Percentiles rank a stretch among this genome's conserved stretches.
These are phyloP conservation scores for Clavaria fumosa DNA, from an alignment of 768 basidiomycete species.

Conservation along the genomic window DNA sequence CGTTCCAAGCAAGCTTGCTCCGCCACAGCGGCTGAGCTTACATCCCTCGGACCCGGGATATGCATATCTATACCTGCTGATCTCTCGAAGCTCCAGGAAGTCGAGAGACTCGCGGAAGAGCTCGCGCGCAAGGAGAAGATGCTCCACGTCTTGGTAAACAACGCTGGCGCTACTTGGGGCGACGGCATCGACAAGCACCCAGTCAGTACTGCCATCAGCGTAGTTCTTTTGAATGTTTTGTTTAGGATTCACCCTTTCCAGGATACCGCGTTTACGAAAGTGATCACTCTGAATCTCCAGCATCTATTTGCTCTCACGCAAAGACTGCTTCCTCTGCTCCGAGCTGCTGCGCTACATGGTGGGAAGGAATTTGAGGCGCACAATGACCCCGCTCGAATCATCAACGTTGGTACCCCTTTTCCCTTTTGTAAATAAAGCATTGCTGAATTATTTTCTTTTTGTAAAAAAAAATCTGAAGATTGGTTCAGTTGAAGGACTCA, in stretches of 20 bases:
- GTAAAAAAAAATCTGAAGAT: slow-evolving; percentile 31
- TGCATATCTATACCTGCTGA: slow-evolving; percentile 42
- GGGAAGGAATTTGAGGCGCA: slow-evolving; percentile 21
- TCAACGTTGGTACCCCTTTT: slow-evolving; percentile 28
- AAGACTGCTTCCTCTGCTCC: slow-evolving; percentile 40
- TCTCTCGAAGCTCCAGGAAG: slow-evolving; percentile 36
- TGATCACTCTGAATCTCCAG: slow-evolving; percentile 46
- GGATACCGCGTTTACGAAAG: slow-evolving; percentile 44
- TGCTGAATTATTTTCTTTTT: not conserved
- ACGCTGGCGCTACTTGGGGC: slow-evolving; percentile 46
- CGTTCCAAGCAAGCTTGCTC: slow-evolving; percentile 37
- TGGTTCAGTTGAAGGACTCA: slow-evolving; percentile 43
- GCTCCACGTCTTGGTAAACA: slow-evolving; percentile 48
- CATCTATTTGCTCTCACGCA: slow-evolving; percentile 52
- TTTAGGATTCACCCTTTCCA: too few relatives aligned
- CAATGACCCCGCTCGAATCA: slow-evolving; percentile 39
- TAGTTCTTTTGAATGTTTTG: too few relatives aligned
- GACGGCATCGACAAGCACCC: slow-evolving; percentile 30
- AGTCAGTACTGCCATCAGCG: slow-evolving; percentile 16
- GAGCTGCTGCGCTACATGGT: slow-evolving; percentile 26
- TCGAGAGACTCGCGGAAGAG: slow-evolving; percentile 35
- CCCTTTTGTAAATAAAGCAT: not conserved
- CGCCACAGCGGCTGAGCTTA: slow-evolving; percentile 36
- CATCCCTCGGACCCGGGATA: slow-evolving; percentile 33
- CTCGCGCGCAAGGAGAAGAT: slow-evolving; percentile 34